These are phyloP conservation scores for Lachancea quebecensis DNA, from an alignment of 805 yeast species.

Conservation along the genomic window DNA sequence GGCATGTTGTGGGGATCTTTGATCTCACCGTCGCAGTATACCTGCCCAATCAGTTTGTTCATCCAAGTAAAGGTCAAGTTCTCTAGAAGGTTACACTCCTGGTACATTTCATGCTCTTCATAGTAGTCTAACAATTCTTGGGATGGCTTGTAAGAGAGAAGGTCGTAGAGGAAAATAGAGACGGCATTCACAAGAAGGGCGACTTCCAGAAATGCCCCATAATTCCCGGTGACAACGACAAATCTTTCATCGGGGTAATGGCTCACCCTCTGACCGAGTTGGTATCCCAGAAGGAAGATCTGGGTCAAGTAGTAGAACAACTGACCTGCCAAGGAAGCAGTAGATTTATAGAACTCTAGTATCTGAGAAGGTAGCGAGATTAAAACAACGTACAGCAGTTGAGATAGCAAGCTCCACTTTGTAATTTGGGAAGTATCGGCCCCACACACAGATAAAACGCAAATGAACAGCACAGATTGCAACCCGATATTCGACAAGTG, in stretches of 20 bases:
- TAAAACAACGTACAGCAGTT: constrained; percentile 15
- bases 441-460: constrained; percentile 10
- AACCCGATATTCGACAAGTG: constrained; percentile 21
- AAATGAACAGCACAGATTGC: constrained; percentile 12
- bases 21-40: constrained; percentile 35
- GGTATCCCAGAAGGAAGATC: constrained; percentile 14
- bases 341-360: constrained; percentile 25
- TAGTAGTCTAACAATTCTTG: constrained; percentile 33
- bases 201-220: constrained; percentile 22
- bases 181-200: constrained; percentile 29
- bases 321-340: constrained; percentile 26
- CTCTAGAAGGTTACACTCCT: constrained; percentile 29
- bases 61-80: constrained; percentile 42
- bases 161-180: constrained; percentile 36
- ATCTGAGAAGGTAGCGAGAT: constrained; percentile 27
- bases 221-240: constrained; percentile 16
- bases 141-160: constrained; percentile 34
- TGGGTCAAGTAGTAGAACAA: constrained; percentile 25
- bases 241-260: constrained; percentile 16
- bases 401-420: constrained; percentile 11
- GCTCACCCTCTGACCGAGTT: constrained; percentile 21
- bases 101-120: constrained; percentile 27
- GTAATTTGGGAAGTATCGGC: constrained; percentile 10
- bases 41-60: constrained; percentile 38
- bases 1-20: constrained; percentile 38